These are phyloP conservation scores for Botrytis squamosa DNA, from an alignment of 2,329 filamentous ascomycete genomes.

Conservation along the genomic window DNA sequence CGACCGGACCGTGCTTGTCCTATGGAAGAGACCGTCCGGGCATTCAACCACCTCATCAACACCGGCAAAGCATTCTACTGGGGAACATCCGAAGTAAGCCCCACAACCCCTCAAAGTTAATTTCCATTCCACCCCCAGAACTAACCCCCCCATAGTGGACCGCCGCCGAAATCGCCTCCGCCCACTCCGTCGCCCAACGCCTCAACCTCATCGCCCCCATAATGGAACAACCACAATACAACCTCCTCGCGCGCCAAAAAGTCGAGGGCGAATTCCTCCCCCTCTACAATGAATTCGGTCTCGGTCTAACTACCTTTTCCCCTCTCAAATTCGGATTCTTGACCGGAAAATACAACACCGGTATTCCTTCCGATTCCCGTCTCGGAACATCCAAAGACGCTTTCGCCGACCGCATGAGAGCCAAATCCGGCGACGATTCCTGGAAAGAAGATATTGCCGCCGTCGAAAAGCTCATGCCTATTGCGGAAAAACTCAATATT, in stretches of 20 bases:
- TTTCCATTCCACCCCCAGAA: slow-evolving; percentile 60
- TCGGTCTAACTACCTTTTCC: slow-evolving; percentile 63
- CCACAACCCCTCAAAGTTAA: slow-evolving; percentile 49
- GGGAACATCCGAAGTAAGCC: slow-evolving; percentile 69
- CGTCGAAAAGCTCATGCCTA: slow-evolving; percentile 57
- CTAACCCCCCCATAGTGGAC: slow-evolving; percentile 66
- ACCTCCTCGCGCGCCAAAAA: slow-evolving; percentile 59
- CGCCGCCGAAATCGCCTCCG: slow-evolving; percentile 63
- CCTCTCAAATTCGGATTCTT: slow-evolving; percentile 61
- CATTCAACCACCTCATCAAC: slow-evolving; percentile 69
- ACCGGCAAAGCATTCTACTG: slow-evolving; percentile 68
- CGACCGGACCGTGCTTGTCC: slow-evolving; percentile 65
- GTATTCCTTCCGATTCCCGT: slow-evolving; percentile 59
- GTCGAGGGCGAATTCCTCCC: slow-evolving; percentile 63
- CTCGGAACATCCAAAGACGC: slow-evolving; percentile 54
- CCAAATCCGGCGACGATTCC: slow-evolving; percentile 46
- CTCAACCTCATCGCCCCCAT: slow-evolving; percentile 61
- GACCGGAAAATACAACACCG: slow-evolving; percentile 66
- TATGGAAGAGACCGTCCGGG: slow-evolving; percentile 69
- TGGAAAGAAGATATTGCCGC: slow-evolving; percentile 58
- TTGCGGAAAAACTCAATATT: slow-evolving; percentile 64
- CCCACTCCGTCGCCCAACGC: slow-evolving; percentile 59
- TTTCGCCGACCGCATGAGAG: slow-evolving; percentile 46
- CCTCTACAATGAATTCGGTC: slow-evolving; percentile 58
- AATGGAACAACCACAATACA: slow-evolving; percentile 67